Evolutionary conservation across 257 asterid species (phyloP), one percentile per base, ranked within the genome.

Genomic region (Forsythia viridissima): DNA sequence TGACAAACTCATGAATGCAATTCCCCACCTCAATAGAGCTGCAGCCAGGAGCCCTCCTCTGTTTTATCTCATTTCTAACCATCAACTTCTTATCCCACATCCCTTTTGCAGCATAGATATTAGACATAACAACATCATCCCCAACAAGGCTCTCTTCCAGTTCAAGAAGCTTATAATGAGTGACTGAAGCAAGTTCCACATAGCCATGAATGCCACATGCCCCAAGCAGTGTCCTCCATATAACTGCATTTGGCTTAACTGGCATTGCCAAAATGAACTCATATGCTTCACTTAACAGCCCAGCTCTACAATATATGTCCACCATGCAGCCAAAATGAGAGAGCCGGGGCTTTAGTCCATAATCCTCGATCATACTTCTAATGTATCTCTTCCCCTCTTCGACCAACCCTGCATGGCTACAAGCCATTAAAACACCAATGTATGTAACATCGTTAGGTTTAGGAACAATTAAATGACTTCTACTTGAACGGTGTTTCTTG

Each of bases 241-340:
- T 79, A 1, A 82, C 77, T 30, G 75, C 83, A 68, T 70, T 80
- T 11, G 87, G 87, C 21, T 73, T 75, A 10, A 76, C 7, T 1
- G 76, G 80, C 82, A 83, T 78, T 61, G 73, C 85, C 77, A 83
- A 42, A 12, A 86, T 77, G 73, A 80, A 81, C 46, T 48, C 8
- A 38, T 76, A 63, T 2, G 85, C 87, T 51, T 83, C 89, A 5
- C 76, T 59, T 65, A 85, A 72, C 80, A 77, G 59, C 44, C 85
- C 89, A 9, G 44, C 8, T 13, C 85, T 80, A 36, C 84, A 82
- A 68, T 80, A 77, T 8, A 83, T 52, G 39, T 81, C 87, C 74
- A 80, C 85, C 76, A 83, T 75, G 77, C 85, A 83, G 21, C 85
- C 84, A 38, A 57, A 83, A 75, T 80, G 87, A 66, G 79, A 42